These are phyloP conservation scores for Poa pratensis DNA, from an alignment of 176 grass and related monocot species.

Conservation along the genomic window DNA sequence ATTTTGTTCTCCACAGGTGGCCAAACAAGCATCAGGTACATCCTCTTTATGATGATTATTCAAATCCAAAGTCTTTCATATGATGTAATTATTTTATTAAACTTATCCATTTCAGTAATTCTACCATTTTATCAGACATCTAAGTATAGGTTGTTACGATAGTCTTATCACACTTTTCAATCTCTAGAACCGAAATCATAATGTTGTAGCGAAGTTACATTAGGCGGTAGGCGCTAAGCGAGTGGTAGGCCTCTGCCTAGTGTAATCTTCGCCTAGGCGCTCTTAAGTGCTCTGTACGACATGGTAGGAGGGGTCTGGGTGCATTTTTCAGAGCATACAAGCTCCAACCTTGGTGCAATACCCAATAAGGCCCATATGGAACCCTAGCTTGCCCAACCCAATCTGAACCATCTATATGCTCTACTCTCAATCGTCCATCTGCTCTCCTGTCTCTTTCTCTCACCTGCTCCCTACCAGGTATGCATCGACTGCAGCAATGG, in stretches of 20 bases:
- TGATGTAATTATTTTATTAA: not conserved
- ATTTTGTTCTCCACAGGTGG: slow-evolving; percentile 80
- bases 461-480: not conserved
- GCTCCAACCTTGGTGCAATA: not conserved
- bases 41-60: slow-evolving; percentile 5
- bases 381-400: not conserved
- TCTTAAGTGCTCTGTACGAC: too few relatives aligned
- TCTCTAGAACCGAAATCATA: slow-evolving; percentile 20
- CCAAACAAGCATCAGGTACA: slow-evolving; percentile 99
- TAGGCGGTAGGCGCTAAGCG: too few relatives aligned
- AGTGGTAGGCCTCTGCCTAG: too few relatives aligned
- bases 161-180: not conserved
- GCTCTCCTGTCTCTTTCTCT: not conserved
- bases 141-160: not conserved
- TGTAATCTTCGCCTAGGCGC: too few relatives aligned
- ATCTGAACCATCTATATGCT: not conserved
- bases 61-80: not conserved
- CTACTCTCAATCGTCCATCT: not conserved
- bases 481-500: not conserved
- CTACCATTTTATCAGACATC: not conserved
- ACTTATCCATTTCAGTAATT: not conserved
- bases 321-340: not conserved
- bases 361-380: not conserved
- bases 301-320: too few relatives aligned
- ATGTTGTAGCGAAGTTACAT: not conserved